A percentile compares a stretch with the other conserved stretches of the same genome.
Conservation (phyloP, 345 rosid genomes). For the Melaleuca quinquenervia region DNA sequence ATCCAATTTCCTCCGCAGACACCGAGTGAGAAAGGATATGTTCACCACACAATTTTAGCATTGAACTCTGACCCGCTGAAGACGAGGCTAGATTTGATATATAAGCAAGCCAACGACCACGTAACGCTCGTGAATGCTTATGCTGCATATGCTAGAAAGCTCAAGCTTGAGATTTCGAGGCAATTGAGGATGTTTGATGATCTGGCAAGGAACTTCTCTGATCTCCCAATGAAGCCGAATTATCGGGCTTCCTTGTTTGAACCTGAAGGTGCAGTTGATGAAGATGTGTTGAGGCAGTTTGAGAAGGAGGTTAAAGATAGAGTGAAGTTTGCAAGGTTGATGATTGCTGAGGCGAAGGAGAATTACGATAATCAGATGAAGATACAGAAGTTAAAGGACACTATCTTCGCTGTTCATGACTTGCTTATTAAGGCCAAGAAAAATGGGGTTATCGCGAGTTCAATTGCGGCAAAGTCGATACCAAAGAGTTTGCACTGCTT, state of each 20-base stretch:
- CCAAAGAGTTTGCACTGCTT: slow-evolving; percentile 92
- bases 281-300: slow-evolving; percentile 60
- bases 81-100: slow-evolving; percentile 75
- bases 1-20: slow-evolving; percentile 19
- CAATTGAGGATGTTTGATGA: slow-evolving; percentile 71
- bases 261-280: slow-evolving; percentile 37
- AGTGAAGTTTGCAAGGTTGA: slow-evolving; percentile 56
- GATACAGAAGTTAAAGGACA: slow-evolving; percentile 87
- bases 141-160: slow-evolving; percentile 90
- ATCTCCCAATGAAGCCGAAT: slow-evolving; percentile 37
- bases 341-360: slow-evolving; percentile 76
- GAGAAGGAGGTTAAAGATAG: slow-evolving; percentile 93
- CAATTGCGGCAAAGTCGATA: slow-evolving; percentile 65
- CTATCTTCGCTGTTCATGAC: slow-evolving; percentile 79
- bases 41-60: slow-evolving; percentile 58
- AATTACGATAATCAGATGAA: slow-evolving; percentile 85
- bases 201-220: slow-evolving; percentile 55
- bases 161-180: slow-evolving; percentile 74
- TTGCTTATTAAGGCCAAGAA: slow-evolving; percentile 72
- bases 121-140: slow-evolving; percentile 68
- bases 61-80: slow-evolving; percentile 73
- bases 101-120: slow-evolving; percentile 86
- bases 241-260: slow-evolving; percentile 42
- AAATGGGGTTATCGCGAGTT: slow-evolving; percentile 73
- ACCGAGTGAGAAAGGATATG: slow-evolving; percentile 44